phyloP scores from a whole-genome alignment of 1,284 basidiomycete species.

The Fomitopsis betulina region DNA sequence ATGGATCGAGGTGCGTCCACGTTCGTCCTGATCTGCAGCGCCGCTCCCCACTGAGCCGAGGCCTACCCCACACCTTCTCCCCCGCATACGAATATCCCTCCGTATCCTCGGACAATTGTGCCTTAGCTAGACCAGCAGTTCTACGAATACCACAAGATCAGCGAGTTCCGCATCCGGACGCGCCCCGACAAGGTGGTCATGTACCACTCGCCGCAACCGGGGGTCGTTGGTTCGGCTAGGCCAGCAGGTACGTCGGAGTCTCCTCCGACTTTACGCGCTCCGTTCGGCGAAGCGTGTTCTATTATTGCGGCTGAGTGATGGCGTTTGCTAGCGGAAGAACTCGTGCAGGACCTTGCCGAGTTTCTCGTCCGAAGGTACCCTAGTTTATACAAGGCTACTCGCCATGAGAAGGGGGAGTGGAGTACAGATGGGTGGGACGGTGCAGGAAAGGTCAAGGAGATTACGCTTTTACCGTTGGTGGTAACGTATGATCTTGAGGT shows the following conservation, averaged over 20 bases:
- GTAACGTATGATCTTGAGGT: conserved; percentile 46
- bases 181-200: conserved; percentile 44
- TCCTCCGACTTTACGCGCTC: background rate
- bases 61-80: background rate
- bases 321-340: conserved; percentile 45
- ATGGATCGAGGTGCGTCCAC: conserved; percentile 55
- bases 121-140: conserved; percentile 53
- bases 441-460: conserved; percentile 43
- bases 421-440: conserved; percentile 45
- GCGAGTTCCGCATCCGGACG: conserved; percentile 45
- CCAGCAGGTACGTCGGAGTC: conserved; percentile 42
- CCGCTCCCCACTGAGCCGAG: background rate
- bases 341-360: conserved; percentile 62
- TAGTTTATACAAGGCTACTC: conserved; percentile 45
- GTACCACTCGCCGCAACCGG: conserved; percentile 32
- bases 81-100: background rate
- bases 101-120: background rate
- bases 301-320: background rate
- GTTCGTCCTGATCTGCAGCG: conserved; percentile 1
- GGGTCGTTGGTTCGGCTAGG: conserved; percentile 45
- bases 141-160: conserved; percentile 47
- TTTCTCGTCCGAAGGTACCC: conserved; percentile 65
- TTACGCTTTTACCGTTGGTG: conserved; percentile 49
- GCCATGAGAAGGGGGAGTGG: conserved; percentile 25
- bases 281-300: background rate